A percentile compares a stretch with the other conserved stretches of the same genome.
Conservation (phyloP, 257 asterid genomes). For the Solanum clarkiae region DNA sequence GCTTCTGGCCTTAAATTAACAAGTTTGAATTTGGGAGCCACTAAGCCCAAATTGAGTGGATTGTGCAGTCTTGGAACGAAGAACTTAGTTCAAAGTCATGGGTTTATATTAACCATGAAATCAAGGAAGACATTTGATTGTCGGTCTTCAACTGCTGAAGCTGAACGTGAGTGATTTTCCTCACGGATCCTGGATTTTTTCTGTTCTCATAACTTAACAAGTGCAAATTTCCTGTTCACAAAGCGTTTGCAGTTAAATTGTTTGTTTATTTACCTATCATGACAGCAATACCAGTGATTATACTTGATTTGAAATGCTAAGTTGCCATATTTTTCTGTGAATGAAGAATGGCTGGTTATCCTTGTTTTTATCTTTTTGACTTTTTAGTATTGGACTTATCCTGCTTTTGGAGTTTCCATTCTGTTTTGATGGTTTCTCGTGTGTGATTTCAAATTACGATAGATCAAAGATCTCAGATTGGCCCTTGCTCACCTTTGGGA, state of each 20-base stretch:
- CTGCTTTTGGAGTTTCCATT: background rate
- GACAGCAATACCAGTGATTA: background rate
- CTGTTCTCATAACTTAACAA: background rate
- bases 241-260: background rate
- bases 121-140: conserved; percentile 28
- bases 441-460: background rate
- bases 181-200: background rate
- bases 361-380: background rate
- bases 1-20: conserved; percentile 39
- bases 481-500: background rate
- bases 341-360: background rate
- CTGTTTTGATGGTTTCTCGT: background rate
- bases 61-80: conserved; percentile 13
- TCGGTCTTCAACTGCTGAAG: conserved; percentile 25
- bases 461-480: background rate
- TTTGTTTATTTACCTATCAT: background rate
- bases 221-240: background rate
- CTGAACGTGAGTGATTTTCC: conserved; percentile 28
- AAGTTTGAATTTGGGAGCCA: conserved; percentile 27
- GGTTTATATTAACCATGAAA: conserved; percentile 23
- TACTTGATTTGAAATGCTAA: background rate
- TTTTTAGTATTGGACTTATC: background rate
- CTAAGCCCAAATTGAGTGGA: conserved; percentile 27
- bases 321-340: background rate
- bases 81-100: conserved; percentile 18